A percentile compares a stretch with the other conserved stretches of the same genome.
Evolutionary conservation across 306 rosid species (phyloP).

Genomic region (Morella rubra): DNA sequence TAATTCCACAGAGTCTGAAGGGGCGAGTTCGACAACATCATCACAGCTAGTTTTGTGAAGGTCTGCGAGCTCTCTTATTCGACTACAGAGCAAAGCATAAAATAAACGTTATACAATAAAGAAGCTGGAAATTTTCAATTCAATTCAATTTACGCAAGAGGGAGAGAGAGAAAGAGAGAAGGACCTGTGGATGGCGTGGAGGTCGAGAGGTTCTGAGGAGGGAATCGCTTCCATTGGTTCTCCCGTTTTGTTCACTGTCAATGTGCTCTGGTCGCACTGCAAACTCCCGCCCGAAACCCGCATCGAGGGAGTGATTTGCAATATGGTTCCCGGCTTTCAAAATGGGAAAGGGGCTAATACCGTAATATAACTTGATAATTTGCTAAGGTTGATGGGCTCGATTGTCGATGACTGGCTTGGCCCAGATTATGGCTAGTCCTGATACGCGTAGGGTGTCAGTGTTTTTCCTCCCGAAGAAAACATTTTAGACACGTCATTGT

Average conservation of each 20-base stretch:
- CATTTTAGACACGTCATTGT: too few species aligned
- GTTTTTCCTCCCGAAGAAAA: too few species aligned
- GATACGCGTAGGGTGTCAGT: too few species aligned
- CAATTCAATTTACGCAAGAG: not conserved
- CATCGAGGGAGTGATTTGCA: not conserved
- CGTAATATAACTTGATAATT: too few species aligned
- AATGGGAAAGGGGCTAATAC: not conserved
- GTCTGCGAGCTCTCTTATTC: conserved; percentile 47
- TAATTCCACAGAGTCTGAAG: conserved; percentile 38
- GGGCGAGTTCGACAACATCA: conserved; percentile 26
- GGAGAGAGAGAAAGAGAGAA: conserved; percentile 18
- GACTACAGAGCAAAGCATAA: conserved; percentile 37
- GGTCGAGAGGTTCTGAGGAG: conserved; percentile 29
- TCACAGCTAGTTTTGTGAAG: conserved; percentile 31
- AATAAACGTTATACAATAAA: not conserved
- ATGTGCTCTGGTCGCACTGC: not conserved
- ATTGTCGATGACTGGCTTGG: too few species aligned
- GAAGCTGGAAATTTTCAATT: too few species aligned
- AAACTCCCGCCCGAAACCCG: not conserved
- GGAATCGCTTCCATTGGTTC: conserved; percentile 35
- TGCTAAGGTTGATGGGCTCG: too few species aligned
- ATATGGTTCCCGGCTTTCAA: not conserved
- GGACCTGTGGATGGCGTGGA: conserved; percentile 49
- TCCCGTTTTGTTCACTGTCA: not conserved
- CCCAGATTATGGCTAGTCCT: too few species aligned